Percentiles rank a stretch among this genome's conserved stretches.
phyloP scores from a whole-genome alignment of 1,139 yeast genomes.

The Zygosaccharomyces pseudobailii region DNA sequence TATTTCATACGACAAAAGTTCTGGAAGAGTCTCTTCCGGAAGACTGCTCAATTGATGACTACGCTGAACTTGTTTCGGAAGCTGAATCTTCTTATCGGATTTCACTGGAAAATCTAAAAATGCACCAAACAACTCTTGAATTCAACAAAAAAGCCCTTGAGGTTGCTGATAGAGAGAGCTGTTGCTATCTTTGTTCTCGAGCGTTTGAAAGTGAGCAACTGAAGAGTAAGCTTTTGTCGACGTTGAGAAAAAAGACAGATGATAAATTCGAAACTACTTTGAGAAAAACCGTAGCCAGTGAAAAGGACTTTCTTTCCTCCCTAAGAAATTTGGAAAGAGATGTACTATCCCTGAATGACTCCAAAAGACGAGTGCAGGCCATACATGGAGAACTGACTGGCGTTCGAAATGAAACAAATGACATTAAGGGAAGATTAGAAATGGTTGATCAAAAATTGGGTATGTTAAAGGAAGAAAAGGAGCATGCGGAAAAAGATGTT shows the following conservation, averaged over 20 bases:
- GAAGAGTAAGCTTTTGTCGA: slow-evolving; percentile 34
- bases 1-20: slow-evolving; percentile 7
- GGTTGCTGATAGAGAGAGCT: slow-evolving; percentile 49
- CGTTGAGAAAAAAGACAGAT: slow-evolving; percentile 34
- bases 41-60: slow-evolving; percentile 47
- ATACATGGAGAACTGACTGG: not conserved
- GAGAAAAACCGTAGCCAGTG: slow-evolving; percentile 38
- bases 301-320: slow-evolving; percentile 38
- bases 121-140: slow-evolving; percentile 59
- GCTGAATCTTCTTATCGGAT: slow-evolving; percentile 57
- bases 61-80: slow-evolving; percentile 46
- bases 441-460: slow-evolving; percentile 15
- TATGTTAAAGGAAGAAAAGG: slow-evolving; percentile 18
- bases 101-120: slow-evolving; percentile 57
- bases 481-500: slow-evolving; percentile 19
- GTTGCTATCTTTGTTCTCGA: slow-evolving; percentile 64
- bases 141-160: slow-evolving; percentile 63
- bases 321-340: slow-evolving; percentile 32
- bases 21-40: slow-evolving; percentile 33
- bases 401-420: not conserved
- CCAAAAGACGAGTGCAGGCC: not conserved
- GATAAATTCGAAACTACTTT: slow-evolving; percentile 30
- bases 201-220: slow-evolving; percentile 43
- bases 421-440: slow-evolving; percentile 26
- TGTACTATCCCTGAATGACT: slow-evolving; percentile 9